These are phyloP conservation scores for Trichoderma reesei DNA, from an alignment of 495 filamentous ascomycete species.

Conservation along the genomic window DNA sequence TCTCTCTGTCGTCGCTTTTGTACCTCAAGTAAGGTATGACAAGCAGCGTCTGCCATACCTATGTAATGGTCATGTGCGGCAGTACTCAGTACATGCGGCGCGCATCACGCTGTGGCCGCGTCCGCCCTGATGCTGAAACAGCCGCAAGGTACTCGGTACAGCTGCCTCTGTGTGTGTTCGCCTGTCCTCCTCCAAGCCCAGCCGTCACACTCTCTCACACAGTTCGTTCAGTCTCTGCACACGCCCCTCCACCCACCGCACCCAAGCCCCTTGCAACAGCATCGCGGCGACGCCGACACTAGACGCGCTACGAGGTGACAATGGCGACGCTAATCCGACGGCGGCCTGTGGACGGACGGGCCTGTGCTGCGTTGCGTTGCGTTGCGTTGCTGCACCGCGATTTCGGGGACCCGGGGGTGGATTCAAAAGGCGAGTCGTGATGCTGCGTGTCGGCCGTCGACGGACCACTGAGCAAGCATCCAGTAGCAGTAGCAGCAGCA, in stretches of 20 bases:
- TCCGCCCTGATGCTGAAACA: too few relatives aligned
- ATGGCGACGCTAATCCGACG: background rate
- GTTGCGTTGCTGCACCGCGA: background rate
- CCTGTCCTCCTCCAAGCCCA: too few relatives aligned
- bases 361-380: background rate
- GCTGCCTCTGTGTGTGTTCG: too few relatives aligned
- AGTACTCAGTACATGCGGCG: too few relatives aligned
- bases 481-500: too few relatives aligned
- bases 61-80: too few relatives aligned
- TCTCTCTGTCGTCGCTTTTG: too few relatives aligned
- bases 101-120: too few relatives aligned
- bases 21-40: too few relatives aligned
- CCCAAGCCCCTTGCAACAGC: background rate
- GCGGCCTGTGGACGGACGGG: background rate
- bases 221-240: background rate
- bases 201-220: background rate
- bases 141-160: too few relatives aligned
- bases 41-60: too few relatives aligned
- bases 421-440: constrained; percentile 6
- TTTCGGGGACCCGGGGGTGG: background rate
- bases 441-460: background rate
- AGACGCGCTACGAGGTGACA: constrained; percentile 4
- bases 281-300: constrained; percentile 4
- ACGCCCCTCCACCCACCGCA: background rate
- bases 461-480: background rate